Base-by-base conservation (phyloP, 495 filamentous ascomycete genomes). In the Talaromyces borbonicus region DNA sequence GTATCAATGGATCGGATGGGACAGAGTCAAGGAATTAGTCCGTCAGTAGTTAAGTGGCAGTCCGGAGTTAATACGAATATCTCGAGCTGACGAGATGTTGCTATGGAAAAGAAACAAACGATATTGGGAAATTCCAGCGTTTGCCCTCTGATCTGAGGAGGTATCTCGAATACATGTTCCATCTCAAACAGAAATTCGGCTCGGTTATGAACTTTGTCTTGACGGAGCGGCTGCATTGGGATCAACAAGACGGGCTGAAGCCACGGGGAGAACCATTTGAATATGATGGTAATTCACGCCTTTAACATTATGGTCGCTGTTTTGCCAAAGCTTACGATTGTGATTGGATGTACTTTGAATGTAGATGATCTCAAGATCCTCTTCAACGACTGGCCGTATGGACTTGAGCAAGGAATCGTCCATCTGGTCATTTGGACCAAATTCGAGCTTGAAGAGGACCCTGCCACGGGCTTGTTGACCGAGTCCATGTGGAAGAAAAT, bases 341-440 rank as follows among this genome's bases (percentile, higher is more conserved):
- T n/a, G n/a, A n/a, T n/a, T n/a, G n/a, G n/a, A n/a, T n/a, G n/a
- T n/a, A n/a, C n/a, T n/a, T 48, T 2, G 0, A 2, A 18, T 9
- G 23, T 42, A 78, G 83, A 81, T 42, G 84, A 93, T 53, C 57
- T 83, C 56, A 84, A 81, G 50, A 78, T 90, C 30, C 60, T 93
- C 15, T 78, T 77, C 64, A 94, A 95, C 55, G 87, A 95, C 70
- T 95, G 87, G 86, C 88, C 88, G 2, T 94, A 94, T 52, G 87
- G 86, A 0, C 66, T 93, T 44, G 85, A 89, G 48, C 52, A 66
- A 25, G 69, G 69, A 46, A 87, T 95, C 44, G 77, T 87, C 7
- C 88, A 95, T 56, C 64, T 93, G 16, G 84, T 92, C 12, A 76
- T 93, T 8, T 95, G 88, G 88, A 89, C 83, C n/a, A 94, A 93